These are phyloP conservation scores for Fusarium sp. DNA, from an alignment of 2,329 filamentous ascomycete species.

Conservation along the genomic window DNA sequence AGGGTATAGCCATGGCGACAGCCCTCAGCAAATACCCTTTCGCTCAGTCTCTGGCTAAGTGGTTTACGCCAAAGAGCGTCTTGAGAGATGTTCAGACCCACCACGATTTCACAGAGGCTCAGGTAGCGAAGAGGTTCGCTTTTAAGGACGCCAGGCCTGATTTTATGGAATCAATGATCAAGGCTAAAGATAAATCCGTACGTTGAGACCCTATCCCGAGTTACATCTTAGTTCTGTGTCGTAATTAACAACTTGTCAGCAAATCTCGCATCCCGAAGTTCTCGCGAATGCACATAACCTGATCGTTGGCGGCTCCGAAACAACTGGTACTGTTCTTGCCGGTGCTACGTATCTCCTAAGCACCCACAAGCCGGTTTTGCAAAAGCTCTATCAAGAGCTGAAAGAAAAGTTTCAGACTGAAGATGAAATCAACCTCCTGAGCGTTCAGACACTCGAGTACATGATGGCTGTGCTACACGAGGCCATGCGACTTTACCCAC, in stretches of 20 bases:
- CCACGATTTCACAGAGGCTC: background rate
- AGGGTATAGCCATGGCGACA: background rate
- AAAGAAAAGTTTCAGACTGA: conserved; percentile 53
- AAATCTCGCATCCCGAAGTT: conserved; percentile 19
- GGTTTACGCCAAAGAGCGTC: background rate
- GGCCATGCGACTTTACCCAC: conserved; percentile 57
- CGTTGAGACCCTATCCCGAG: background rate
- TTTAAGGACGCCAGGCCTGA: background rate
- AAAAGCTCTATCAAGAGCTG: conserved; percentile 26
- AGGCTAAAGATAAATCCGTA: background rate
- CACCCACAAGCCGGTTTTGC: conserved; percentile 33
- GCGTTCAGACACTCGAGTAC: conserved; percentile 52
- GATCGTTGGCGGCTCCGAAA: conserved; percentile 54
- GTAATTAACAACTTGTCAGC: background rate
- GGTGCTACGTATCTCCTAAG: conserved; percentile 50
- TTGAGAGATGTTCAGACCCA: background rate
- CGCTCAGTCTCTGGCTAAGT: background rate
- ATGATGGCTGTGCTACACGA: conserved; percentile 61
- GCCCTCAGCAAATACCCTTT: background rate
- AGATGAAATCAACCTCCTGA: conserved; percentile 54
- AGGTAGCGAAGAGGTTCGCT: background rate
- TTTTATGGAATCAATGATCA: background rate
- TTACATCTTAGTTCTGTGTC: background rate
- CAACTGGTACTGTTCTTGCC: conserved; percentile 51
- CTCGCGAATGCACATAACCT: conserved; percentile 30